Conservation (phyloP, 2,329 filamentous ascomycete genomes). For the Monosporascus sp. region DNA sequence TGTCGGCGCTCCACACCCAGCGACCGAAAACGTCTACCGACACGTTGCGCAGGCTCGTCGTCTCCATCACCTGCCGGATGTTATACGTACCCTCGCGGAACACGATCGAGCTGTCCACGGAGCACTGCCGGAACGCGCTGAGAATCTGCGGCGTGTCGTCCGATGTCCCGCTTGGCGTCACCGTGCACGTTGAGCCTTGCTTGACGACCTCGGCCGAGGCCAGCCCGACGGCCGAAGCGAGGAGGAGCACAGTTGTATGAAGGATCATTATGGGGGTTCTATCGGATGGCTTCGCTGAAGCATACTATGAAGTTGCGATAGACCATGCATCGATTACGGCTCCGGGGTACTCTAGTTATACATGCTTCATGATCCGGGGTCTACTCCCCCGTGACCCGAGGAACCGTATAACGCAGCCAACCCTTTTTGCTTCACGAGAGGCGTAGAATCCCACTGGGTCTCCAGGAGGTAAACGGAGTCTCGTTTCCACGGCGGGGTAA, state of each 20-base stretch:
- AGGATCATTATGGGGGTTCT: neutral
- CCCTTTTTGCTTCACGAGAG: neutral
- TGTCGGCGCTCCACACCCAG: constrained; percentile 34
- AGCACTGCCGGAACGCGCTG: constrained; percentile 43
- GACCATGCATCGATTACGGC: neutral
- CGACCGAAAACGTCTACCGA: constrained; percentile 44
- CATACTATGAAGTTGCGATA: too few species aligned
- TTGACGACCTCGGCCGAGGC: neutral
- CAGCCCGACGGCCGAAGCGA: neutral
- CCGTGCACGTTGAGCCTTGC: constrained; percentile 22
- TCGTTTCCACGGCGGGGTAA: neutral
- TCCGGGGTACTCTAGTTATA: neutral
- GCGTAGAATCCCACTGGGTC: neutral
- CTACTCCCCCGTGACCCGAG: neutral
- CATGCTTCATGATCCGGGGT: neutral
- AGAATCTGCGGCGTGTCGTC: constrained; percentile 49
- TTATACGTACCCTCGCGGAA: constrained; percentile 45
- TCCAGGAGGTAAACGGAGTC: neutral
- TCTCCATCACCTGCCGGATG: constrained; percentile 45
- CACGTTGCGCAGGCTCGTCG: constrained; percentile 38
- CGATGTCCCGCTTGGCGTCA: constrained; percentile 21
- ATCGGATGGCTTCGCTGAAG: too few species aligned
- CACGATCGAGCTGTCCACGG: constrained; percentile 43
- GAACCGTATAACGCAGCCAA: neutral
- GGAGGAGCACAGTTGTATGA: neutral